Evolutionary conservation across 768 basidiomycete species (phyloP).

Genomic region (Lactarius psammicola): DNA sequence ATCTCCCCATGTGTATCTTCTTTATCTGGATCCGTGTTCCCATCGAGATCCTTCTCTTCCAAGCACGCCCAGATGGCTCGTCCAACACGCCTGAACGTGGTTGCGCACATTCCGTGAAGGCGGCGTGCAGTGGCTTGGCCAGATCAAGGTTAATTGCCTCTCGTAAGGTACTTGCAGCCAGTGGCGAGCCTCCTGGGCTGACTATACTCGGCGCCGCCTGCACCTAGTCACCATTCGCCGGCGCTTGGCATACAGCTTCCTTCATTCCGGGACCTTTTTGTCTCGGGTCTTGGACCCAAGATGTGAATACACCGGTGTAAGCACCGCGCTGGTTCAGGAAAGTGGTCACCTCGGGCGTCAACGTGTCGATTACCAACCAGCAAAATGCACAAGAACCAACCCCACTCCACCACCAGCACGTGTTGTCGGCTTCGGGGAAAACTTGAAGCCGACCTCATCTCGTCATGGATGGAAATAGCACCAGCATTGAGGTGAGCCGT

Average conservation of each 20-base stretch:
- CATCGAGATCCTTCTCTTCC: constrained; percentile 16
- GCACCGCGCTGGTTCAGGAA: constrained; percentile 8
- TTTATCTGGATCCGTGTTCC: constrained; percentile 21
- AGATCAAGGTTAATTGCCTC: constrained; percentile 6
- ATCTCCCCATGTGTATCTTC: constrained; percentile 12
- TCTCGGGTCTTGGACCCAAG: background rate
- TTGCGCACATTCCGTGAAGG: constrained; percentile 26
- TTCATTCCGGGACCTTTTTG: constrained; percentile 19
- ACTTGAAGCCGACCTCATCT: background rate
- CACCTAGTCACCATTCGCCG: background rate
- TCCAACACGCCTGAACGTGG: constrained; percentile 18
- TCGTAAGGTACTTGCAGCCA: background rate
- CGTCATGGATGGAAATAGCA: constrained; percentile 9
- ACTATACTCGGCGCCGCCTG: constrained; percentile 1
- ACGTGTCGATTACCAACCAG: background rate
- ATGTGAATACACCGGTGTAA: constrained; percentile 14
- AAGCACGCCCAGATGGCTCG: constrained; percentile 21
- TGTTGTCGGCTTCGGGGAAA: background rate
- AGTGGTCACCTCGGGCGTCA: constrained; percentile 6
- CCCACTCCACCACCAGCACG: background rate
- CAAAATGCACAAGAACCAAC: background rate
- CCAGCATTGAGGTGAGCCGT: constrained; percentile 1
- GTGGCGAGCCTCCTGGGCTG: constrained; percentile 1
- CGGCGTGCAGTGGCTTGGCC: constrained; percentile 8
- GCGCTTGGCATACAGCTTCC: background rate